Conservation (phyloP, 257 asterid genomes). For the Dorcoceras hygrometricum region DNA sequence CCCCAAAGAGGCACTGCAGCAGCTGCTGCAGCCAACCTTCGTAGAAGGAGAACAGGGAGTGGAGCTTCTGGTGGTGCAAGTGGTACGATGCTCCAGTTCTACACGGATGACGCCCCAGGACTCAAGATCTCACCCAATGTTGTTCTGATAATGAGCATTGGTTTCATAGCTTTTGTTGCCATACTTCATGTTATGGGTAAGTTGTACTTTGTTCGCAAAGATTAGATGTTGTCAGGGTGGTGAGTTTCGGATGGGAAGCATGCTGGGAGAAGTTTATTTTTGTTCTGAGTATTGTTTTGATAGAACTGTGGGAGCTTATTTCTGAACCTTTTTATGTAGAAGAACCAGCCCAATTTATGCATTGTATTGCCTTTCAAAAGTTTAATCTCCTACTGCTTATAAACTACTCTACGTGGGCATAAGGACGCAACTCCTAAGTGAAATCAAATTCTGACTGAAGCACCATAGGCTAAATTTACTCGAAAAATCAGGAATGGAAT, state of each 20-base stretch:
- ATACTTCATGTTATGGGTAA: constrained; percentile 67
- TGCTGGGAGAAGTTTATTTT: background rate
- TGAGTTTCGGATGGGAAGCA: background rate
- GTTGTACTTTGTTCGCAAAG: constrained; percentile 60
- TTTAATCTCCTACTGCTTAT: background rate
- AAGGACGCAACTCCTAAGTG: background rate
- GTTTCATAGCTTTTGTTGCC: constrained; percentile 65
- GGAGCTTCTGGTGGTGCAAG: constrained; percentile 58
- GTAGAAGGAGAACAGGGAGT: constrained; percentile 52
- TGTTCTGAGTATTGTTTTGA: background rate
- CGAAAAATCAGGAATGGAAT: background rate
- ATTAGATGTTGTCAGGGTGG: constrained; percentile 21
- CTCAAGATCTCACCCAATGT: constrained; percentile 65
- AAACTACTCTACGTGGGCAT: background rate
- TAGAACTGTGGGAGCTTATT: background rate
- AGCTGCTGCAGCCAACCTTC: constrained; percentile 65
- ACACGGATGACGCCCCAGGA: constrained; percentile 74
- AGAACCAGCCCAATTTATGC: background rate
- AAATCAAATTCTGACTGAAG: background rate
- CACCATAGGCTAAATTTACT: background rate
- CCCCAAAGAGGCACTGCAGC: constrained; percentile 76
- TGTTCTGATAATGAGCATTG: constrained; percentile 68
- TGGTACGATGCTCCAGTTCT: constrained; percentile 72
- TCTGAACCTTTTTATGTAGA: background rate
- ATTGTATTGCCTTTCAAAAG: background rate